A percentile compares a stretch with the other conserved stretches of the same genome.
Conservation (phyloP, 176 grass and related monocot species). For the Juncus inflexus region DNA sequence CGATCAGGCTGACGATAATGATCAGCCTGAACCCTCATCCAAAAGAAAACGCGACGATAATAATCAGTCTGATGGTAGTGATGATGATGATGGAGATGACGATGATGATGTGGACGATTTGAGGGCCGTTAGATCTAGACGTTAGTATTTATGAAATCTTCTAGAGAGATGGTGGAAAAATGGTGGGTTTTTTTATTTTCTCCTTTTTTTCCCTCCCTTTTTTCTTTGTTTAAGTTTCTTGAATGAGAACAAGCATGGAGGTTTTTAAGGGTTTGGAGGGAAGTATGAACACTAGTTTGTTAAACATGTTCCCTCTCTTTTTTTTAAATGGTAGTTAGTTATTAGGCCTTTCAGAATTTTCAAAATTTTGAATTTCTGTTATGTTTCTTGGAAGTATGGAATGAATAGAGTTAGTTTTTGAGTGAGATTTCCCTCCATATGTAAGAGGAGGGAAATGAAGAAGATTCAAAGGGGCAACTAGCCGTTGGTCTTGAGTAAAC, state of each 20-base stretch:
- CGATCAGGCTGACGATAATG: conserved; percentile 1
- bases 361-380: conserved; percentile 50
- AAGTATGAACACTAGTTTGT: conserved; percentile 43
- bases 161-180: conserved; percentile 13
- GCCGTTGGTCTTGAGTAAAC: conserved; percentile 16
- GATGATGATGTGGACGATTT: conserved; percentile 45
- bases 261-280: conserved; percentile 35
- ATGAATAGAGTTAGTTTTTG: background rate
- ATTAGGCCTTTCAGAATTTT: conserved; percentile 53
- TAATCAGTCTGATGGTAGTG: conserved; percentile 32
- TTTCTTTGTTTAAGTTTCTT: conserved; percentile 32
- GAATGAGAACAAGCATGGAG: conserved; percentile 37
- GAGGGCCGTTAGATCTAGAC: conserved; percentile 58
- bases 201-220: conserved; percentile 8
- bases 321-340: conserved; percentile 77
- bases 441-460: background rate
- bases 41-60: conserved; percentile 63
- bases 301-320: conserved; percentile 36
- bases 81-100: conserved; percentile 35
- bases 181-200: conserved; percentile 27
- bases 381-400: background rate
- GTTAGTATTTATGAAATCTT: conserved; percentile 23
- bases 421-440: background rate
- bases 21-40: conserved; percentile 34
- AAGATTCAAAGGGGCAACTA: conserved; percentile 17